These are phyloP conservation scores for Kodamaea nitidulidarum DNA, from an alignment of 805 yeast species.

Conservation along the genomic window DNA sequence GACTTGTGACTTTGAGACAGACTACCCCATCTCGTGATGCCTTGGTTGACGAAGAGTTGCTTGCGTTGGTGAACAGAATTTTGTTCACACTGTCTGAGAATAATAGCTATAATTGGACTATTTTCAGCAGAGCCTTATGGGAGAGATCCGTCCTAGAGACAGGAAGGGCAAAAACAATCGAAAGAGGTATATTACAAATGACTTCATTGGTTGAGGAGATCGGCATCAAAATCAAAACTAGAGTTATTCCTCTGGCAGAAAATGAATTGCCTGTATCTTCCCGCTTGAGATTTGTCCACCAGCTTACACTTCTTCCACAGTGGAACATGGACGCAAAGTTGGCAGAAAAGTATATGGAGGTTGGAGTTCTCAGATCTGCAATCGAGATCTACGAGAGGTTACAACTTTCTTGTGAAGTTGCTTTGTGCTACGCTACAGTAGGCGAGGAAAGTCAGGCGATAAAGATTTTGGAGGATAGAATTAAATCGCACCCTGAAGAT, in stretches of 20 bases:
- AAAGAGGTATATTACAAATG: slow-evolving; percentile 91
- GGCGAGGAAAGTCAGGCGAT: slow-evolving; percentile 71
- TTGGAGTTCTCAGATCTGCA: slow-evolving; percentile 85
- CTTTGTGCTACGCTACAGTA: slow-evolving; percentile 83
- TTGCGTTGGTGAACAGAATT: slow-evolving; percentile 71
- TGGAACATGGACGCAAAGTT: slow-evolving; percentile 80
- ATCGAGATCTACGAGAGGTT: slow-evolving; percentile 82
- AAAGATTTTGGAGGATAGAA: slow-evolving; percentile 49
- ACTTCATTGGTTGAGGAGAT: slow-evolving; percentile 87
- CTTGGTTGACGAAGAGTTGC: slow-evolving; percentile 76
- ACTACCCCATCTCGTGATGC: slow-evolving; percentile 69
- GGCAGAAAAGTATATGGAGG: slow-evolving; percentile 81
- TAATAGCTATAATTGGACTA: slow-evolving; percentile 58
- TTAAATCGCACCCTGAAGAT: slow-evolving; percentile 60
- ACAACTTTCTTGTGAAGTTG: slow-evolving; percentile 73
- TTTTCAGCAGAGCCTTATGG: slow-evolving; percentile 84
- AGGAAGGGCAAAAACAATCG: slow-evolving; percentile 76
- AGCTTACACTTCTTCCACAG: slow-evolving; percentile 71
- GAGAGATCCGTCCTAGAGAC: slow-evolving; percentile 83
- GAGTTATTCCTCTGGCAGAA: slow-evolving; percentile 46
- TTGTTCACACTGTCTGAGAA: slow-evolving; percentile 45
- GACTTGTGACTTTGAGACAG: slow-evolving; percentile 58
- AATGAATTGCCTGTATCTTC: slow-evolving; percentile 40
- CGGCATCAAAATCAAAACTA: slow-evolving; percentile 60
- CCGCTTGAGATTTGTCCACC: slow-evolving; percentile 68